Evolutionary conservation across 1,139 yeast species (phyloP).

Genomic region (Suhomyces bokatorum): DNA sequence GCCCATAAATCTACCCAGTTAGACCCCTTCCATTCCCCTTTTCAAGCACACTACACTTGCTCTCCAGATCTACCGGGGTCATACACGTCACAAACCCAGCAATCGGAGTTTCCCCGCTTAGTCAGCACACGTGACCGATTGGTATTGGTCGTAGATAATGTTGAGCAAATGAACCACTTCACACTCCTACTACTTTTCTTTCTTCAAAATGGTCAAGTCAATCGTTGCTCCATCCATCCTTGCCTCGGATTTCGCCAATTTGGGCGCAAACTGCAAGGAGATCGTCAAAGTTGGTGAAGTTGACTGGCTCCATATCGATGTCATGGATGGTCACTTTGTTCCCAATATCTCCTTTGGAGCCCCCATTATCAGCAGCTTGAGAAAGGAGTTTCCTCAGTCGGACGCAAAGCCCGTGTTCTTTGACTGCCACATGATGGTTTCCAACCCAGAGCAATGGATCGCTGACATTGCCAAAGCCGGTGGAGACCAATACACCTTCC

Average conservation of each 20-base stretch:
- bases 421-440: slow-evolving; percentile 99
- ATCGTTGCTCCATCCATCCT: slow-evolving; percentile 95
- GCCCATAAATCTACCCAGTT: no score
- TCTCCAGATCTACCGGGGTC: no score
- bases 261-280: slow-evolving; percentile 83
- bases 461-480: slow-evolving; percentile 91
- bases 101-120: not conserved
- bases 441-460: slow-evolving; percentile 94
- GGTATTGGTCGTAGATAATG: not conserved
- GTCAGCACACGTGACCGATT: not conserved
- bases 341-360: slow-evolving; percentile 96
- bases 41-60: no score
- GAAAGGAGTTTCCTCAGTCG: slow-evolving; percentile 68
- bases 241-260: slow-evolving; percentile 89
- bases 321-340: slow-evolving; percentile 98
- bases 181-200: not conserved
- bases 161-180: not conserved
- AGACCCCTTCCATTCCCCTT: no score
- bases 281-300: slow-evolving; percentile 59
- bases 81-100: no score
- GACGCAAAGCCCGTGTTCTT: slow-evolving; percentile 65
- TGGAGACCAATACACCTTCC: slow-evolving; percentile 96
- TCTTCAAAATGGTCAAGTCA: slow-evolving; percentile 61
- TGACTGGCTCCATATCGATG: slow-evolving; percentile 97
- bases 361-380: slow-evolving; percentile 78